These are phyloP conservation scores for Podospora sp. DNA, from an alignment of 495 filamentous ascomycete species.

Conservation along the genomic window DNA sequence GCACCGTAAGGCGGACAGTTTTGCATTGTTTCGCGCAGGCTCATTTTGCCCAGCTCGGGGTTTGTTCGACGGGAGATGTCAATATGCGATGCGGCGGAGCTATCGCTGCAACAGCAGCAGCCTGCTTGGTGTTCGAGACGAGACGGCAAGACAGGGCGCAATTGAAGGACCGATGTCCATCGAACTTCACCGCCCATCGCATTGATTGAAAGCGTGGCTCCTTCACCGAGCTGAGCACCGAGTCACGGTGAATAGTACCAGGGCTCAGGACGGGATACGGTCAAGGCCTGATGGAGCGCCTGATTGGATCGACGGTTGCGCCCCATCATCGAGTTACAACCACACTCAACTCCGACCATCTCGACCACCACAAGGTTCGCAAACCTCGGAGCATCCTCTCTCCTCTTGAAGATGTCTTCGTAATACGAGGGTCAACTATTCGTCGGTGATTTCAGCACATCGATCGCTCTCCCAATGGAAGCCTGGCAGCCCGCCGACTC, in stretches of 20 bases:
- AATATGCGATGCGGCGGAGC: background rate
- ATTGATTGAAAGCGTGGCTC: background rate
- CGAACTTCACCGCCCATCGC: background rate
- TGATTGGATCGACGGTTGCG: background rate
- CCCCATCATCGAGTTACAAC: background rate
- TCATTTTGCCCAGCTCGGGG: background rate
- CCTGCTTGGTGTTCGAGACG: background rate
- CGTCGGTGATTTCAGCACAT: background rate
- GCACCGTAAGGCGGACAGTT: background rate
- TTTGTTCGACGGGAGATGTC: background rate
- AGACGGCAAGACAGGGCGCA: background rate
- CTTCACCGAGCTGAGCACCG: background rate
- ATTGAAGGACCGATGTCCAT: background rate
- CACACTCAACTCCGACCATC: background rate
- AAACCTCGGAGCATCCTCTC: background rate
- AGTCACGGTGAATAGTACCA: too few species aligned
- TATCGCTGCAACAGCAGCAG: background rate
- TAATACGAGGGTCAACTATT: background rate
- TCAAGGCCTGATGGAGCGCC: background rate
- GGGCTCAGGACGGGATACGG: background rate
- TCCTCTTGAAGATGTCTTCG: background rate
- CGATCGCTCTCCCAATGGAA: background rate
- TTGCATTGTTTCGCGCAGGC: background rate
- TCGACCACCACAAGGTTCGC: background rate
- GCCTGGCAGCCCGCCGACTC: background rate